Base-by-base conservation (phyloP, 176 grass and related monocot genomes). In the Phoenix dactylifera region DNA sequence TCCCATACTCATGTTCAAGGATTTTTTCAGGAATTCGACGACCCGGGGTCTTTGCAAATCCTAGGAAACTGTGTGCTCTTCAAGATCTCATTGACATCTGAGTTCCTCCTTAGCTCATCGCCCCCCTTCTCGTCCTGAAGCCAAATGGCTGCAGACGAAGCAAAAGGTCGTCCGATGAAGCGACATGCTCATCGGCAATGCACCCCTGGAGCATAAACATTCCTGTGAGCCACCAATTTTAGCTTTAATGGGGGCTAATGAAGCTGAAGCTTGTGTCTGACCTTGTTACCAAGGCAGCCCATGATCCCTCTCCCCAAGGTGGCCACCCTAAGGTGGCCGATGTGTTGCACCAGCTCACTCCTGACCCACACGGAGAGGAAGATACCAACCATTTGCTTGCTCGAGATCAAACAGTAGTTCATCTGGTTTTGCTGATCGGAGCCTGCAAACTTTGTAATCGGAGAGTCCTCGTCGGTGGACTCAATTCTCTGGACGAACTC, bases 101-200 rank as follows among this genome's bases (percentile, higher is more conserved):
- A 63, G 55, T 98, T 98, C 32, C 93, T 69, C 69, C 76, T 77
- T 24, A 98, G 55, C 76, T 98, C 87, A 63, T 98, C 84, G 24
- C 93, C 93, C 16, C 92, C 93, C 79, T 92, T 98, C 81, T 98
- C 84, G n/a, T 24, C 93, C 87, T 14, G 93, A 98, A 16, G 87
- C 85, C 15, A 98, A 86, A 78, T 92, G 87, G 81, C 87, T 85
- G 73, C 93, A 98, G 22, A 89, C 71, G 64, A 95, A 95, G 83
- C 87, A 98, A 68, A 95, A 72, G 65, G 49, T 87, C 16, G 86
- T 89, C 64, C 70, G 61, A 64, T 82, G 79, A 66, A 95, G 55
- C 20, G 86, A 89, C 90, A 95, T 95, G 83, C 86, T 90, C 67
- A 95, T 74, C 5, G 86, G n/a, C 83, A 26, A 95, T 79, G 80